Percentiles rank a stretch among this genome's conserved stretches.
These are phyloP conservation scores for Gossypium lobatum DNA, from an alignment of 441 rosid genomes.

Conservation along the genomic window DNA sequence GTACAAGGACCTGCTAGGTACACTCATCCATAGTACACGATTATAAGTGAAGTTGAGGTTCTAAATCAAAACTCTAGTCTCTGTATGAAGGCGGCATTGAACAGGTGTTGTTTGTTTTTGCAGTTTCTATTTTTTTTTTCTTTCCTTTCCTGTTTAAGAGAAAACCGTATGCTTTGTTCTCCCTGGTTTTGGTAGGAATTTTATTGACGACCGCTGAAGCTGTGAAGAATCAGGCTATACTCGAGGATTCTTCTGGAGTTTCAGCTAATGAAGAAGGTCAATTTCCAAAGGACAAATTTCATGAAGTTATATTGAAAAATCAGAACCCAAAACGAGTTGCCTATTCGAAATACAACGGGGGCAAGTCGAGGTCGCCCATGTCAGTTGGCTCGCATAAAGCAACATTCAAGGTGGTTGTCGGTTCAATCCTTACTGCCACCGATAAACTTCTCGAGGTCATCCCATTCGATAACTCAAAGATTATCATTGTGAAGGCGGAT, in stretches of 20 bases:
- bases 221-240: constrained; percentile 25
- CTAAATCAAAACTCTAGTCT: constrained; percentile 1
- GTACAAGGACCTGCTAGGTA: too few relatives aligned
- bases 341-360: constrained; percentile 15
- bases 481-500: constrained; percentile 64
- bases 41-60: neutral
- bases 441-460: constrained; percentile 41
- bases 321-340: constrained; percentile 25
- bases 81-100: neutral
- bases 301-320: constrained; percentile 49
- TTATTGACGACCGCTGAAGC: constrained; percentile 29
- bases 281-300: constrained; percentile 31
- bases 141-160: neutral
- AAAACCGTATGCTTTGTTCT: constrained; percentile 3
- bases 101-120: neutral
- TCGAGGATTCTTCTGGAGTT: constrained; percentile 22
- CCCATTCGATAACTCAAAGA: constrained; percentile 63
- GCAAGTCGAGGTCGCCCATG: constrained; percentile 18
- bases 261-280: constrained; percentile 20
- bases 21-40: too few relatives aligned
- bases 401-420: constrained; percentile 35
- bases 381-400: constrained; percentile 27
- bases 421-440: constrained; percentile 66
- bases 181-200: constrained; percentile 39
- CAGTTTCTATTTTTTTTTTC: neutral